Evolutionary conservation across 768 basidiomycete genomes (phyloP), one percentile per base, ranked within the genome.

Genomic region (Termitomyces bulborhizus): DNA sequence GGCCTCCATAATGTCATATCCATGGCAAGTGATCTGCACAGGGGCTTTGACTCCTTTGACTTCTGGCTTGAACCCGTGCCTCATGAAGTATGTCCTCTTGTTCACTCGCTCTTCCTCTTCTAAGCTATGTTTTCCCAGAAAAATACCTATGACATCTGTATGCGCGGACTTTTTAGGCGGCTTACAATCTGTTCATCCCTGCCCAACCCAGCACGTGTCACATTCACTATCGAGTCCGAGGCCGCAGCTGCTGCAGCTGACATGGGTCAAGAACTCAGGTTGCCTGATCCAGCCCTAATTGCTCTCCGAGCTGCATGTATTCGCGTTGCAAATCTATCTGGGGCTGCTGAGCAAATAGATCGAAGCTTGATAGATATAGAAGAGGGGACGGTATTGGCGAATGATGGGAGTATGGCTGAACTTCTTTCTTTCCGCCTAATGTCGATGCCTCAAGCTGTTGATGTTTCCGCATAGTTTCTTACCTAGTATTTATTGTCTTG

Each of bases 1-100:
- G 61, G 63, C 32, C 61, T 73, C 15, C 62, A 64, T 41, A 72
- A 71, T 41, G 63, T 68, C 12, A 63, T 73, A 61, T 71, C 69
- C 18, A 18, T 72, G 60, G 49, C 32, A 26, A 6, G 16, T 18
- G 41, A 41, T 29, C 43, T 63, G 5, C 67, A 68, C 54, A 5
- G 18, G 0, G 18, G 2, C 13, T 75, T 73, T 52, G 66, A 67
- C 56, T n/a, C 42, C 16, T 58, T 70, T 32, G 39, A 54, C 0
- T 26, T 71, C 26, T 73, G 71, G 70, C 49, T 58, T 46, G 36
- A 53, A 51, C 53, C 42, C 18, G 53, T 55, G 18, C 47, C 37
- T 44, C 37, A 34, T 21, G 6, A 54, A 39, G 53, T 50, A 53
- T 18, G 47, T 16, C 6, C 40, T 24, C 21, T 24, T 3, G 6